A percentile compares a stretch with the other conserved stretches of the same genome.
Evolutionary conservation across 2,329 filamentous ascomycete genomes (phyloP).

Genomic region (Westerdykella sp.): DNA sequence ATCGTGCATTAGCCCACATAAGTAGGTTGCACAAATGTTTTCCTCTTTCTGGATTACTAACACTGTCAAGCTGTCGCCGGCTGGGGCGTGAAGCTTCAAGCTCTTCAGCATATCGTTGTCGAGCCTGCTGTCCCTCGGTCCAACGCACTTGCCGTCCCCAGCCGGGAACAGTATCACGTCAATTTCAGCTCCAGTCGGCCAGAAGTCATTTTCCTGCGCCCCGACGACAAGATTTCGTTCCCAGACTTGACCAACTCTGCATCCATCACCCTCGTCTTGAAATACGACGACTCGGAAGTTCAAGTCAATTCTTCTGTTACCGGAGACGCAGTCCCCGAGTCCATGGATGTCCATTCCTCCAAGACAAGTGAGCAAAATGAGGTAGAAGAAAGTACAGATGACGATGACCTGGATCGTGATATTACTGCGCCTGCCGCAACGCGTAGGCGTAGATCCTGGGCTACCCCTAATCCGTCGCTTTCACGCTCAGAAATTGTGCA

Average conservation of each 20-base stretch:
- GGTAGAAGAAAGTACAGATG: slow-evolving; percentile 10
- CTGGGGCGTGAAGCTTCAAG: slow-evolving; percentile 23
- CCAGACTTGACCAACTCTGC: background rate
- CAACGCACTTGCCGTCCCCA: slow-evolving; percentile 2
- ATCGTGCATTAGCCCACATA: slow-evolving; percentile 4
- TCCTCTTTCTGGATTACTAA: background rate
- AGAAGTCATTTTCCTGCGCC: slow-evolving; percentile 27
- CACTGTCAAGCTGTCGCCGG: slow-evolving; percentile 9
- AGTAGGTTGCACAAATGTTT: slow-evolving; percentile 3
- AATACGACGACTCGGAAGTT: slow-evolving; percentile 17
- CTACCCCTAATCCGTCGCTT: slow-evolving; percentile 20
- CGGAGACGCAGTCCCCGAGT: slow-evolving; percentile 8
- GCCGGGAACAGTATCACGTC: slow-evolving; percentile 15
- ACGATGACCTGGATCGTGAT: slow-evolving; percentile 13
- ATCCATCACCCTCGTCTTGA: slow-evolving; percentile 9
- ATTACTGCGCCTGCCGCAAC: slow-evolving; percentile 10
- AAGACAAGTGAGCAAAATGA: background rate
- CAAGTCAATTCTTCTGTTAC: slow-evolving; percentile 28
- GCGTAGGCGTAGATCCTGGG: slow-evolving; percentile 3
- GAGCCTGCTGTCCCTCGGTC: slow-evolving; percentile 7
- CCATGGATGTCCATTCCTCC: background rate
- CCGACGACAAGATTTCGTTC: slow-evolving; percentile 20
- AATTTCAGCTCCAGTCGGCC: slow-evolving; percentile 9
- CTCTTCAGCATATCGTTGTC: slow-evolving; percentile 15
- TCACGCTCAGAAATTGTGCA: slow-evolving; percentile 25